phyloP scores from a whole-genome alignment of 257 asterid genomes.

The Prunella vulgaris region DNA sequence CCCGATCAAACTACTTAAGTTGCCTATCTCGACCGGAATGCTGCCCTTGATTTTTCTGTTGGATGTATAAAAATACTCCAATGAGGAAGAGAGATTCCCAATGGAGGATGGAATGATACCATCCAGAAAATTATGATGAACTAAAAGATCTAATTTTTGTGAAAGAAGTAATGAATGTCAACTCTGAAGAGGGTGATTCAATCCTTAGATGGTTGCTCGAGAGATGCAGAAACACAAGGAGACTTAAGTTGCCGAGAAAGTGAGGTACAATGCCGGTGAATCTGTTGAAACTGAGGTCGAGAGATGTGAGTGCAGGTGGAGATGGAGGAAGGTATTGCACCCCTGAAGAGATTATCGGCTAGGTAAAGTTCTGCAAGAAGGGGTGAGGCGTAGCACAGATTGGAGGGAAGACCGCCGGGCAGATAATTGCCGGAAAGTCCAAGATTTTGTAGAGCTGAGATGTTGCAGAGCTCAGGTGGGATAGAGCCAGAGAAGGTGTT shows the following conservation, averaged over 20 bases:
- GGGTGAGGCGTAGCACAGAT: not conserved
- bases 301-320: not conserved
- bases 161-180: slow-evolving; percentile 25
- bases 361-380: not conserved
- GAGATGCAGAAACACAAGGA: not conserved
- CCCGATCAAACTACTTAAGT: not conserved
- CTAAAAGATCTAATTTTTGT: slow-evolving; percentile 17
- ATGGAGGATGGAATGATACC: slow-evolving; percentile 22
- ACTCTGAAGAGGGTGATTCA: slow-evolving; percentile 1
- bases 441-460: slow-evolving; percentile 16
- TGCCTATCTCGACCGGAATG: not conserved
- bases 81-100: slow-evolving; percentile 28
- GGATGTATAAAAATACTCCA: not conserved
- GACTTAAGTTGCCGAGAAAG: not conserved
- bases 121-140: slow-evolving; percentile 13
- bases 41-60: not conserved
- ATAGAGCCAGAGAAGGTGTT: slow-evolving; percentile 25
- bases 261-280: not conserved
- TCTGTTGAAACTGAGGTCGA: not conserved
- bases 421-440: not conserved
- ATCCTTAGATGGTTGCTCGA: not conserved
- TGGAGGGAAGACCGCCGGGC: not conserved
- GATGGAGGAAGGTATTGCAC: not conserved
- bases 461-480: slow-evolving; percentile 28
- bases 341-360: not conserved